Conservation (phyloP, 176 grass and related monocot species). For the Poa annua region DNA sequence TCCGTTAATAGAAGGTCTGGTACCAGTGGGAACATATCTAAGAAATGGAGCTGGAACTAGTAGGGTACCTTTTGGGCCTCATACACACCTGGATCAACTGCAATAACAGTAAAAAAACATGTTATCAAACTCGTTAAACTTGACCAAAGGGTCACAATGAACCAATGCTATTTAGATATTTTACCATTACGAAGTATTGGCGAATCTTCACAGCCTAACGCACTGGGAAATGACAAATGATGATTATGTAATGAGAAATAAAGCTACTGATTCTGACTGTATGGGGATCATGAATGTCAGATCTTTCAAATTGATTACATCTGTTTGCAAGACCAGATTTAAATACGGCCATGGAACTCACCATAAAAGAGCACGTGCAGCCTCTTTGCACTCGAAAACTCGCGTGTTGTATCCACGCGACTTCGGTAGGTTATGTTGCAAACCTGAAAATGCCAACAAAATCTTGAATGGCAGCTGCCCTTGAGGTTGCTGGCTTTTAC, state of each 20-base stretch:
- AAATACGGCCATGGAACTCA: constrained; percentile 44
- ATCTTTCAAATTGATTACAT: constrained; percentile 24
- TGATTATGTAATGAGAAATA: neutral
- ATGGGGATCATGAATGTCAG: neutral
- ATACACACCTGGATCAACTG: constrained; percentile 69
- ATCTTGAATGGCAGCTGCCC: constrained; percentile 79
- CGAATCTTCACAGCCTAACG: constrained; percentile 44
- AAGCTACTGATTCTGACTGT: too few species aligned
- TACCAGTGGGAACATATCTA: constrained; percentile 3
- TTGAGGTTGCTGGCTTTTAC: constrained; percentile 51
- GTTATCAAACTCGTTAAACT: constrained; percentile 34
- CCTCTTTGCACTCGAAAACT: constrained; percentile 91
- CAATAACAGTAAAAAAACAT: neutral
- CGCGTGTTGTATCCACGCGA: constrained; percentile 80
- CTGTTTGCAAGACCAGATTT: neutral
- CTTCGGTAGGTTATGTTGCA: constrained; percentile 87
- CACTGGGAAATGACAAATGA: constrained; percentile 46
- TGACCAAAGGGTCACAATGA: neutral
- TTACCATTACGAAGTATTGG: constrained; percentile 65
- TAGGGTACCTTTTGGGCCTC: constrained; percentile 65
- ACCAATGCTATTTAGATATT: constrained; percentile 21
- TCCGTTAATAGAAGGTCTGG: neutral
- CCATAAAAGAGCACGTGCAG: constrained; percentile 72
- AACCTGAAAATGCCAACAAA: constrained; percentile 91
- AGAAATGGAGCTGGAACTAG: constrained; percentile 17